Evolutionary conservation across 2,329 filamentous ascomycete species (phyloP), one percentile per base, ranked within the genome.

Genomic region (Ophidiomyces ophidiicola): DNA sequence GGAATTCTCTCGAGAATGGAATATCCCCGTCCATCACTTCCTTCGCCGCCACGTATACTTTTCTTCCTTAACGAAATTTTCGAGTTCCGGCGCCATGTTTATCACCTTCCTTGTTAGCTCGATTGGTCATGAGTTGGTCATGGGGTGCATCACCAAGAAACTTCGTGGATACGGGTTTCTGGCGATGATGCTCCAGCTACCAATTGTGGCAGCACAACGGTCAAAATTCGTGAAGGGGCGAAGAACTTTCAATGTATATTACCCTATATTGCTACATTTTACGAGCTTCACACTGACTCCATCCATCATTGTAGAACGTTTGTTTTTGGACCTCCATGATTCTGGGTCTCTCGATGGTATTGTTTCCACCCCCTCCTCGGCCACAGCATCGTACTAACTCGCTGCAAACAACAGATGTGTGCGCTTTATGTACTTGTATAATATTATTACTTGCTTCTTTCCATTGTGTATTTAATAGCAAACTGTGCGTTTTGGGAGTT

Each of bases 141-240:
- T 98, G 82, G 86, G 82, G 5, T 96, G 88, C 59, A 96, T 98
- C 57, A 94, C 87, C 18, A 88, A 94, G 69, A 96, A 98, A 66
- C 69, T 96, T 32, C 70, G 90, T 25, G 90, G 90, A 8, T 98
- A 96, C 55, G 90, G 88, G 6, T 93, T 94, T 56, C 55, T 92
- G 14, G 82, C 84, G 46, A 90, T 94, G 77, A 96, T 98, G 90
- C 65, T 92, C 46, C 90, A 98, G 68, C 72, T 96, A 50, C 90
- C 90, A 0, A 90, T 96, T 49, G 82, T 96, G n/a, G 76, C 87
- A 59, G 66, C 96, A 20, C 90, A 96, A 66, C 74, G 83, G 46
- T 86, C 82, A 3, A 74, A 69, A 44, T 84, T 76, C 67, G 76
- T 96, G 25, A 73, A 78, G 39, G 78, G 78, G 14, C 74, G 76